phyloP scores from a whole-genome alignment of 305 asterid species.

The Solanum hybrid region DNA sequence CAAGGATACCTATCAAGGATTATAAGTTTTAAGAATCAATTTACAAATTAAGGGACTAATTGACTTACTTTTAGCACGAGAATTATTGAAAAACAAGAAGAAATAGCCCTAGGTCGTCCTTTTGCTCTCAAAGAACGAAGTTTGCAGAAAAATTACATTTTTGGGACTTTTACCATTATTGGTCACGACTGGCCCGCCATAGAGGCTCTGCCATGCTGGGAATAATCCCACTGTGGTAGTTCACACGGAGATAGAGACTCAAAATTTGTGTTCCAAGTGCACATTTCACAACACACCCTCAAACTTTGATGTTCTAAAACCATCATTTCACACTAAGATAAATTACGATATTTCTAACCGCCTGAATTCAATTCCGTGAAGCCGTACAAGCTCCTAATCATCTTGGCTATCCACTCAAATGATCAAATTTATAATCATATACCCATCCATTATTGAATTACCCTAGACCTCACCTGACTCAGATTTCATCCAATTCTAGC shows the following conservation, averaged over 20 bases:
- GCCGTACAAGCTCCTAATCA: neutral
- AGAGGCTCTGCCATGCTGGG: neutral
- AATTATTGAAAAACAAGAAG: neutral
- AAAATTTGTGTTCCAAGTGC: neutral
- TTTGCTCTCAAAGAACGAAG: neutral
- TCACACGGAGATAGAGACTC: neutral
- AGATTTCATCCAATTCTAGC: neutral
- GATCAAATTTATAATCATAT: neutral
- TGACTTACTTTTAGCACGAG: neutral
- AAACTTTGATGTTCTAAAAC: neutral
- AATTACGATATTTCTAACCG: no score
- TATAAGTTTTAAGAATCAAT: neutral
- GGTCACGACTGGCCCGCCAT: neutral
- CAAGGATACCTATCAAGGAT: neutral
- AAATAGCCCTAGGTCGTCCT: neutral
- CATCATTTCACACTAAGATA: neutral
- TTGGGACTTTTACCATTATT: neutral
- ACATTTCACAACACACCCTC: neutral
- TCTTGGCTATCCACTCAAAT: neutral
- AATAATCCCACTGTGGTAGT: neutral
- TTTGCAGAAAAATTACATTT: neutral
- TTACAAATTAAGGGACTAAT: neutral
- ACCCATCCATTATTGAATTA: neutral
- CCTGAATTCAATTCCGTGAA: neutral
- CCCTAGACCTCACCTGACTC: neutral